These are phyloP conservation scores for Prototheca wickerhamii DNA, from an alignment of 163 green algal species.

Conservation along the genomic window DNA sequence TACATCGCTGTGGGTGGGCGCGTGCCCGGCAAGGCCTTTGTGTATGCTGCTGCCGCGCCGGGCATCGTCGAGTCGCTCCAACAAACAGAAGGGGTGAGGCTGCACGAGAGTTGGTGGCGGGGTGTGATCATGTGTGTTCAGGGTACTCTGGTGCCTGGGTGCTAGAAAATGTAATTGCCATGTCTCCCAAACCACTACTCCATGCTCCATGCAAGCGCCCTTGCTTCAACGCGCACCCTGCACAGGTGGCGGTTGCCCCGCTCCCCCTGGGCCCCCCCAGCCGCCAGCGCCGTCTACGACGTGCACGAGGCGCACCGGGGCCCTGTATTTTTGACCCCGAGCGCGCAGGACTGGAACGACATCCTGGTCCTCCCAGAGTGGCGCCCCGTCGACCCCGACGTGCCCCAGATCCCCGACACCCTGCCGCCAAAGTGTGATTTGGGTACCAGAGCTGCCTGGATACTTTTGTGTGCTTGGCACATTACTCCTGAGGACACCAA, in stretches of 20 bases:
- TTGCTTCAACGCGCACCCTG: not conserved
- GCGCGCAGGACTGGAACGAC: not conserved
- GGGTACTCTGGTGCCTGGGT: too few species aligned
- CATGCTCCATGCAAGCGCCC: not conserved
- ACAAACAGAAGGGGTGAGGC: too few species aligned
- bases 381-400: conserved; percentile 12
- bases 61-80: too few species aligned
- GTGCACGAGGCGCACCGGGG: conserved; percentile 16
- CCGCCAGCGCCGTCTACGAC: conserved; percentile 19
- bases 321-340: not conserved
- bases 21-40: too few species aligned
- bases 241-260: conserved; percentile 3
- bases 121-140: too few species aligned
- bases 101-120: too few species aligned
- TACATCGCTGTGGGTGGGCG: too few species aligned
- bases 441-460: not conserved
- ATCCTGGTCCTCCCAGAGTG: conserved; percentile 23
- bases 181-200: too few species aligned
- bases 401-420: conserved; percentile 30
- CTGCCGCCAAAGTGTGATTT: conserved; percentile 20
- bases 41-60: too few species aligned
- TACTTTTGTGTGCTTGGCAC: not conserved
- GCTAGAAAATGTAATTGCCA: too few species aligned
- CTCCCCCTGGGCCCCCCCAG: not conserved
- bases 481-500: not conserved